A percentile compares a stretch with the other conserved stretches of the same genome.
phyloP scores from a whole-genome alignment of 495 filamentous ascomycete species.

The Talaromyces thailandensis region DNA sequence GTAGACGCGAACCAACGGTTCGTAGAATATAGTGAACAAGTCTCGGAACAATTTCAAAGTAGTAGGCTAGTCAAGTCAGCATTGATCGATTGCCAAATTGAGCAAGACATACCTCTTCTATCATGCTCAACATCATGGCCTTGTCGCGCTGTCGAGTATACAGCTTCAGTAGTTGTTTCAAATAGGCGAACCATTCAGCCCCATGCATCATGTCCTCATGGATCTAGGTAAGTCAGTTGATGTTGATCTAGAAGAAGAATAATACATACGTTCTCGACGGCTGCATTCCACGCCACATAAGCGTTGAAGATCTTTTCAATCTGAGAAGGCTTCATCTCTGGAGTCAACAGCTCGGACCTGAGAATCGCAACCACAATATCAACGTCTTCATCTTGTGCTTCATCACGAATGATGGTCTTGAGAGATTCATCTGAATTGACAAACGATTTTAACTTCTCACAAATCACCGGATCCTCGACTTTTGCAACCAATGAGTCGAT shows the following conservation, averaged over 20 bases:
- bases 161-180: constrained; percentile 92
- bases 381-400: constrained; percentile 59
- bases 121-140: constrained; percentile 90
- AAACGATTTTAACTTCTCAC: constrained; percentile 72
- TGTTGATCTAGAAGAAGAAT: constrained; percentile 5
- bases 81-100: background rate
- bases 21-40: constrained; percentile 98
- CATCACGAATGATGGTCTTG: constrained; percentile 64
- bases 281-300: constrained; percentile 94
- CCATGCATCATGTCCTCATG: constrained; percentile 82
- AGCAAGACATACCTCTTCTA: constrained; percentile 56
- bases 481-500: constrained; percentile 68
- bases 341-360: constrained; percentile 60
- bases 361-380: constrained; percentile 82
- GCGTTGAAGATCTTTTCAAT: constrained; percentile 81
- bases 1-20: constrained; percentile 91
- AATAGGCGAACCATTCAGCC: constrained; percentile 81
- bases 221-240: constrained; percentile 16
- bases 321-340: constrained; percentile 61
- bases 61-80: constrained; percentile 42
- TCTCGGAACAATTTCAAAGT: constrained; percentile 91
- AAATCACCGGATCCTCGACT: constrained; percentile 71
- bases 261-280: constrained; percentile 67
- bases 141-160: constrained; percentile 90
- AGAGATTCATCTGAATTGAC: constrained; percentile 60